Base-by-base conservation (phyloP, 352 stramenopile genomes). In the Phytopythium oedochilum region DNA sequence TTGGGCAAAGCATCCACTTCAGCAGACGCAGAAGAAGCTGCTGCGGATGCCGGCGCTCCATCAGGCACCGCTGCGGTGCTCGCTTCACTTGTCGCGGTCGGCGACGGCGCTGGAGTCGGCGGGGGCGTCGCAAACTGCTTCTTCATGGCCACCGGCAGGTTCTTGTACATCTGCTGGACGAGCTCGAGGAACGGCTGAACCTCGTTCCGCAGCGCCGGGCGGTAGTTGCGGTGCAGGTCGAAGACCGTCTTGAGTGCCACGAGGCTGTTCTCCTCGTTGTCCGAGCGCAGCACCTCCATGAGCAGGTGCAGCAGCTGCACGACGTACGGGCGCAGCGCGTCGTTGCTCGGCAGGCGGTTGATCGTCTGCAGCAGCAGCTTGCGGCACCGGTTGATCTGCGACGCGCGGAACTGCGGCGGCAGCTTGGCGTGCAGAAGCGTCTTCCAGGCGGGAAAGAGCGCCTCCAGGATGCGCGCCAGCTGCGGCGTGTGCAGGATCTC, bases 261-360 rank as follows among this genome's bases (percentile, higher is more conserved):
- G 18, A 99, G 74, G 25, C 91, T 92, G 73, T 99, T 99, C 39
- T 98, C 95, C 70, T 99, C 96, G 64, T 98, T 98, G 68, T 99
- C 97, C 34, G 87, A 74, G 39, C 90, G 83, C 44, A 99, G 68
- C 34, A 98, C 92, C 54, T 96, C 82, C 65, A 99, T 96, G 22
- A 95, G 78, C 49, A 98, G 60, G 26, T 90, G 84, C 42, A 99
- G 73, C 48, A 99, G 75, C 61, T 96, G 78, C 38, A 82, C 64
- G 35, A 97, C 92, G 72, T 98, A 98, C 39, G 94, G 91, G n/a
- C 94, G 79, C 60, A 99, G 76, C 28, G 89, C 73, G 23, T 98
- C 94, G 52, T 98, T 98, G 65, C 94, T 96, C 32, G 94, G 95
- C 57, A 98, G 70, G 15, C 96, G 78, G 63, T 97, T 96, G 20